Evolutionary conservation across 306 rosid genomes (phyloP).

Genomic region (Begonia fuchsioides): DNA sequence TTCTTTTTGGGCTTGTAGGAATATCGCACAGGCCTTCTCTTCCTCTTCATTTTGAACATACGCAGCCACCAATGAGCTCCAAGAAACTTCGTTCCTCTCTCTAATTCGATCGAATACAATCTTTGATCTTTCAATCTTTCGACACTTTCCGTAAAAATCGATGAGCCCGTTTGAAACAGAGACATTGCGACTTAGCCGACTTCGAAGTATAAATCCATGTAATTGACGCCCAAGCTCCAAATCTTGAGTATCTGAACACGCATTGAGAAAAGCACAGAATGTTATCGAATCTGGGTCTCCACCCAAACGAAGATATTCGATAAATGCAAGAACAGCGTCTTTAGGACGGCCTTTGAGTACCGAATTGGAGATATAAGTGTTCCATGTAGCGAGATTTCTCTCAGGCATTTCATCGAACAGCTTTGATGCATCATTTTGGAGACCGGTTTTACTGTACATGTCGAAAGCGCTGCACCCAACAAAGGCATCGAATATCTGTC

Average conservation of each 20-base stretch:
- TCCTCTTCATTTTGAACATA: conserved; percentile 51
- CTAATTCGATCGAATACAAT: conserved; percentile 38
- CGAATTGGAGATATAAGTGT: conserved; percentile 66
- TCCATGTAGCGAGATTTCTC: conserved; percentile 57
- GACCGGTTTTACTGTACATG: conserved; percentile 57
- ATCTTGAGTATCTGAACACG: conserved; percentile 36
- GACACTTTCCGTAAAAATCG: conserved; percentile 78
- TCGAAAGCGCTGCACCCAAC: conserved; percentile 79
- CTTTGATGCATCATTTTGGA: conserved; percentile 33
- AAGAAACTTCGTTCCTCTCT: conserved; percentile 43
- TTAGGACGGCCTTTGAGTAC: conserved; percentile 39
- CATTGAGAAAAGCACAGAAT: conserved; percentile 69
- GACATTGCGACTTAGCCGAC: conserved; percentile 35
- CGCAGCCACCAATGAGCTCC: conserved; percentile 70
- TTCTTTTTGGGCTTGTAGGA: conserved; percentile 38
- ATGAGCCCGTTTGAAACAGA: conserved; percentile 59
- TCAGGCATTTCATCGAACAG: conserved; percentile 75
- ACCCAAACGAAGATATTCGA: conserved; percentile 34
- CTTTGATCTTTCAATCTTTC: conserved; percentile 33
- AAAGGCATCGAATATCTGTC: conserved; percentile 46
- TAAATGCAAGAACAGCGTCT: conserved; percentile 29
- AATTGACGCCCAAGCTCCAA: conserved; percentile 47
- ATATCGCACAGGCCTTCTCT: conserved; percentile 61
- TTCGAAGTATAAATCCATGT: conserved; percentile 42
- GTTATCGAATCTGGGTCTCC: conserved; percentile 57